Evolutionary conservation across 208 protist genomes (phyloP), one percentile per base, ranked within the genome.

Genomic region (Trypanosoma lewisi): DNA sequence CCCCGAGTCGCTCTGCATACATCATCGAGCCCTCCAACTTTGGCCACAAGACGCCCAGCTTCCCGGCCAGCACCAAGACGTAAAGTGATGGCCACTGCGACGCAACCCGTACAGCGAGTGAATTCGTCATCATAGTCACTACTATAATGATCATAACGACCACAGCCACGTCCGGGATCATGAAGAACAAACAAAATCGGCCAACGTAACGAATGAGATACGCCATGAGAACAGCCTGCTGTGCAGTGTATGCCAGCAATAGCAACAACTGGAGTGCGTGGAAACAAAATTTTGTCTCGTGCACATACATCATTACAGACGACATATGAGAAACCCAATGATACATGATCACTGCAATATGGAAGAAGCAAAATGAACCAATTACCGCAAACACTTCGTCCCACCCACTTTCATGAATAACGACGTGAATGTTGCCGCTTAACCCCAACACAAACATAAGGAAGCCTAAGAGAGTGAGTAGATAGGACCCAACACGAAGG

Each of bases 361-460:
- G 41, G 33, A 62, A 50, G 34, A 71, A 51, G 6, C 47, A 62
- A 30, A 33, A 63, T 2, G 55, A 28, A 16, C 65, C 65, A 19
- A 56, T n/a, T n/a, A 71, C 65, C 6, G 39, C 54, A 42, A 59
- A 64, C 7, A 71, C 56, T 33, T 71, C 65, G 45, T 71, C 56
- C 65, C 65, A 71, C 8, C 65, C 54, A 27, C 64, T 23, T 27
- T 30, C 25, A 12, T 23, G 11, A n/a, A 63, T 5, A 48, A 71
- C 30, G 6, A 37, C 7, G 0, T 30, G 36, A 39, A n/a, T 39
- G 14, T 19, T 33, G 42, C 36, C 21, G 37, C 39, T 63, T n/a
- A 56, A 7, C 19, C 65, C 65, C 8, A 62, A 28, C n/a, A 71
- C 31, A 55, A 63, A 64, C 6, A 71, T 27, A 16, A 45, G 17